Evolutionary conservation across 768 basidiomycete genomes (phyloP).

Genomic region (Leccinum longicurvipes): DNA sequence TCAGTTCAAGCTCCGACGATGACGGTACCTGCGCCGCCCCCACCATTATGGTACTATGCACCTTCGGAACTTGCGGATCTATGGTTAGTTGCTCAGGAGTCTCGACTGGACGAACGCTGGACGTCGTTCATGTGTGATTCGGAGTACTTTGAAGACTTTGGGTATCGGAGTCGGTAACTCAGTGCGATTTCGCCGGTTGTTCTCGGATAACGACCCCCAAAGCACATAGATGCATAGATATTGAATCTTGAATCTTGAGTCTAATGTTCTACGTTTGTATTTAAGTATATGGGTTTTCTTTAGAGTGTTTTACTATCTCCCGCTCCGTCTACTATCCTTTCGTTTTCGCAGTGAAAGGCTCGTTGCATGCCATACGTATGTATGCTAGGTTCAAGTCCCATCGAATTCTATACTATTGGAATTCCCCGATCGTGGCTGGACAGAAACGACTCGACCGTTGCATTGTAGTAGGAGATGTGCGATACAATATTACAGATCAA

Average conservation of each 20-base stretch:
- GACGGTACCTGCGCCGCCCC: too few species aligned
- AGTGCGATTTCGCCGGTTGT: not conserved
- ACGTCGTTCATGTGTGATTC: slow-evolving; percentile 60
- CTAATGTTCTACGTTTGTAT: not conserved
- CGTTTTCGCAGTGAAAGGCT: not conserved
- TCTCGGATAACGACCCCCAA: too few species aligned
- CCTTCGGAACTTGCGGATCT: slow-evolving; percentile 52
- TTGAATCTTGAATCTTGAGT: too few species aligned
- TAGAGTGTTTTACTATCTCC: not conserved
- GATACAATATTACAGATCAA: too few species aligned
- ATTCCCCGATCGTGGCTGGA: too few species aligned
- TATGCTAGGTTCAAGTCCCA: not conserved
- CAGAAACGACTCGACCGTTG: too few species aligned
- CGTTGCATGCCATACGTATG: not conserved
- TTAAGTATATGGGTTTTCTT: not conserved
- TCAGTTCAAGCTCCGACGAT: too few species aligned
- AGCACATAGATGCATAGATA: too few species aligned
- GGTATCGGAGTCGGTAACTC: slow-evolving; percentile 26
- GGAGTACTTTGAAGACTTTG: slow-evolving; percentile 40
- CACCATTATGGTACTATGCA: too few species aligned
- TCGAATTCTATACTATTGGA: not conserved
- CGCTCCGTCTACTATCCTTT: not conserved
- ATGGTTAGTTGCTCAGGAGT: slow-evolving; percentile 56
- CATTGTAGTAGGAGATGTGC: too few species aligned
- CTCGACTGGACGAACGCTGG: slow-evolving; percentile 56